Evolutionary conservation across 371 early-diverging fungal genomes (phyloP).

Genomic region (Saksenaea vasiformis): DNA sequence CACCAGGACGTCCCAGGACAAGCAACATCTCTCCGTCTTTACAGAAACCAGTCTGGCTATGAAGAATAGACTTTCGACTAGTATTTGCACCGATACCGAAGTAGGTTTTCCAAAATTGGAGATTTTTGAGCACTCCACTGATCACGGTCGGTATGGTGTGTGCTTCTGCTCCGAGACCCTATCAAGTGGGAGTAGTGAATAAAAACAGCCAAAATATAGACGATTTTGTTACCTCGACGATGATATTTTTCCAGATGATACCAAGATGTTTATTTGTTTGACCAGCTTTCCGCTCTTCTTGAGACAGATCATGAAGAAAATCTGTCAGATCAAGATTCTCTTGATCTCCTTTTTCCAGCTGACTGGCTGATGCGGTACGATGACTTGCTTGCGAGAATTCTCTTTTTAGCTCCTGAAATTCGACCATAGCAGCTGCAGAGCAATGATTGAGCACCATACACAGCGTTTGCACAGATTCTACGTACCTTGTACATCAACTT

Average conservation of each 20-base stretch:
- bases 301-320: conserved; percentile 18
- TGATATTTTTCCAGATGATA: conserved; percentile 35
- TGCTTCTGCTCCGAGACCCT: conserved; percentile 25
- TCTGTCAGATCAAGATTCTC: conserved; percentile 24
- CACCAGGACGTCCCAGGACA: conserved; percentile 55
- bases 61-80: conserved; percentile 27
- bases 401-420: background rate
- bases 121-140: background rate
- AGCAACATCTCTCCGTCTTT: conserved; percentile 57
- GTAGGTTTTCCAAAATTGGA: conserved; percentile 8
- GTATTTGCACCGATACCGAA: conserved; percentile 11
- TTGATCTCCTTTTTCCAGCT: conserved; percentile 25
- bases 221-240: conserved; percentile 28
- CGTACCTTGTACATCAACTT: no score
- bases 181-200: conserved; percentile 1
- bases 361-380: background rate
- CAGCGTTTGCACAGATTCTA: no score
- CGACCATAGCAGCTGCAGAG: no score
- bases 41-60: conserved; percentile 39
- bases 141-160: conserved; percentile 21
- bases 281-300: conserved; percentile 16
- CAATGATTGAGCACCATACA: no score
- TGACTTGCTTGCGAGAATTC: background rate
- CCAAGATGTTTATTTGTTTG: conserved; percentile 33
- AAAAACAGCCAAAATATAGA: background rate